These are phyloP conservation scores for Dioszegia crocea DNA, from an alignment of 768 basidiomycete genomes.

Conservation along the genomic window DNA sequence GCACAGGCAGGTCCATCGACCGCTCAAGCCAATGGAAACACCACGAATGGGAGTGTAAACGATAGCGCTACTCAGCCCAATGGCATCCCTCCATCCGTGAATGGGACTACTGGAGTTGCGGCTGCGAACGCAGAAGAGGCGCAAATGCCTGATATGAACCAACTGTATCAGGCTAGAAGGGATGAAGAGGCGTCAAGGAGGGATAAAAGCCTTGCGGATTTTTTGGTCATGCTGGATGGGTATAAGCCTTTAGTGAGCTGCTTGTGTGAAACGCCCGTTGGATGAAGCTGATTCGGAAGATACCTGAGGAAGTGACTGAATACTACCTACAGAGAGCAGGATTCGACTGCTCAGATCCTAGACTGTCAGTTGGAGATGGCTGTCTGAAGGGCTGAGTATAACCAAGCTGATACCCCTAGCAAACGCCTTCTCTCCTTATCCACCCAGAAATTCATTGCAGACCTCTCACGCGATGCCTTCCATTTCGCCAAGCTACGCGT, in stretches of 20 bases:
- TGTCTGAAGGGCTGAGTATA: not conserved
- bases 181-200: conserved; percentile 60
- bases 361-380: conserved; percentile 61
- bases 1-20: not conserved
- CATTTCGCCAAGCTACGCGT: conserved; percentile 95
- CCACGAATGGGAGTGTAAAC: not conserved
- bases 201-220: conserved; percentile 85
- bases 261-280: not conserved
- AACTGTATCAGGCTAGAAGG: conserved; percentile 34
- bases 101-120: not conserved
- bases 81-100: not conserved
- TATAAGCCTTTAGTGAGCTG: conserved; percentile 82
- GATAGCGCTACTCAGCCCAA: not conserved
- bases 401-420: conserved; percentile 51
- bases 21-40: not conserved
- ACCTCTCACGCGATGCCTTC: conserved; percentile 93
- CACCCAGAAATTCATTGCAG: conserved; percentile 95
- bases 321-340: conserved; percentile 94
- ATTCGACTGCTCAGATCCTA: conserved; percentile 89
- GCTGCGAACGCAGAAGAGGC: not conserved
- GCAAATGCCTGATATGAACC: conserved; percentile 6
- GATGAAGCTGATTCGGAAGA: conserved; percentile 54
- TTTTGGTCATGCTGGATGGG: conserved; percentile 91
- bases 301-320: conserved; percentile 95
- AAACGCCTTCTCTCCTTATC: conserved; percentile 92